Conservation (phyloP, 2,329 filamentous ascomycete species). For the Rutstroemia sydowiana region DNA sequence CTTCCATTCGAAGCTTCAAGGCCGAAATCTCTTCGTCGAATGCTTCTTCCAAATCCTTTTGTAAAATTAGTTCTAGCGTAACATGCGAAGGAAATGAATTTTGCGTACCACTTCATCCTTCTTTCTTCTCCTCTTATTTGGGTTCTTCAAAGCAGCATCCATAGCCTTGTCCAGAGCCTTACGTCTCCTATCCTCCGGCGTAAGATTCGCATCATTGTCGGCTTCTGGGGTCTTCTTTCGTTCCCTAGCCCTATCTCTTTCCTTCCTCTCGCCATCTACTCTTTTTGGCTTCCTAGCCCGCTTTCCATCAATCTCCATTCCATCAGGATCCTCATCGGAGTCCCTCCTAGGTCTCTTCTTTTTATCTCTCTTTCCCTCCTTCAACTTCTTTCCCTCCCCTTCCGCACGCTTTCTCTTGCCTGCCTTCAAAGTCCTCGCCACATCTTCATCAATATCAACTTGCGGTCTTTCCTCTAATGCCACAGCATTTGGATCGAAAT, state of each 20-base stretch:
- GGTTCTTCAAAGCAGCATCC: conserved; percentile 80
- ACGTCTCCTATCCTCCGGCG: conserved; percentile 76
- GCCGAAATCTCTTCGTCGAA: conserved; percentile 85
- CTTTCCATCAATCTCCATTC: conserved; percentile 46
- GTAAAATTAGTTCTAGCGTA: conserved; percentile 14
- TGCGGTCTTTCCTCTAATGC: conserved; percentile 53
- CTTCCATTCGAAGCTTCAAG: conserved; percentile 84
- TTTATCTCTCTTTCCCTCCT: conserved; percentile 55
- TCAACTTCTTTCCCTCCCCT: conserved; percentile 65
- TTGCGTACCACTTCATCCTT: conserved; percentile 76
- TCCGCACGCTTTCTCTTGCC: conserved; percentile 58
- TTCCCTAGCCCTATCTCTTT: conserved; percentile 29
- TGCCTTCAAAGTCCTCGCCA: conserved; percentile 55
- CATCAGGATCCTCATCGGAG: conserved; percentile 38
- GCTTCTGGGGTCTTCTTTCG: conserved; percentile 45
- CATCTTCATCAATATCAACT: conserved; percentile 61
- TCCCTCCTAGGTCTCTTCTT: conserved; percentile 56
- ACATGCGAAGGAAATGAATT: too few species aligned
- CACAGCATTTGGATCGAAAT: conserved; percentile 59
- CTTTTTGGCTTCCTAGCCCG: conserved; percentile 35
- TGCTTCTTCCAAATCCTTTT: conserved; percentile 78
- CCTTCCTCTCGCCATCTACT: conserved; percentile 32
- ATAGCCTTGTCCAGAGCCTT: conserved; percentile 80
- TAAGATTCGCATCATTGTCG: conserved; percentile 70
- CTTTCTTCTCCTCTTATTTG: conserved; percentile 58